Evolutionary conservation across 2,329 filamentous ascomycete species (phyloP).

Genomic region (Hypoxylon sp.): DNA sequence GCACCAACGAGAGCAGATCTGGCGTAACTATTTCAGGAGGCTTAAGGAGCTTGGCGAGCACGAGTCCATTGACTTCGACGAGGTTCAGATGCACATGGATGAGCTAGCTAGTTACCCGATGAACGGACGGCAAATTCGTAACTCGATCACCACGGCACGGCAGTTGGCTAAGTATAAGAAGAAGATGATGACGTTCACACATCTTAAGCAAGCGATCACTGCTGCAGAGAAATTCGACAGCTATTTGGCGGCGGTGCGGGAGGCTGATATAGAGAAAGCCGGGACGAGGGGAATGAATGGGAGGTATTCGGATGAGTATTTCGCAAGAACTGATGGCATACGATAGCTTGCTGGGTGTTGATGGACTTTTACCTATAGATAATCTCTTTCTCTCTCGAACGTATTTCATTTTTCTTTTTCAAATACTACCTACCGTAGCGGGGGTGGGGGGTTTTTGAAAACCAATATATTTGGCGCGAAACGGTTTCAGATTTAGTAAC

Average conservation of each 20-base stretch:
- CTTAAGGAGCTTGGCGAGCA: conserved; percentile 34
- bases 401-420: too few relatives aligned
- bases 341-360: neutral
- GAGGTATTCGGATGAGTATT: neutral
- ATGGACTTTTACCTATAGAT: neutral
- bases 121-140: conserved; percentile 59
- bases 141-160: conserved; percentile 49
- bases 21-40: conserved; percentile 29
- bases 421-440: too few relatives aligned
- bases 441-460: too few relatives aligned
- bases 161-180: conserved; percentile 17
- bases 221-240: neutral
- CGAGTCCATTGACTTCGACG: conserved; percentile 28
- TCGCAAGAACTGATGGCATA: neutral
- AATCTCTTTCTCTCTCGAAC: neutral
- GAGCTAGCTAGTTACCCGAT: conserved; percentile 53
- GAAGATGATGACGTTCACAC: conserved; percentile 4
- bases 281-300: neutral
- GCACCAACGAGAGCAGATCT: conserved; percentile 23
- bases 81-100: conserved; percentile 34
- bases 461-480: too few relatives aligned
- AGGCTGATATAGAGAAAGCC: conserved; percentile 1
- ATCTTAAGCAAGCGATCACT: neutral
- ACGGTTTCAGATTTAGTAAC: too few relatives aligned
- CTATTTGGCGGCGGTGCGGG: neutral